These are phyloP conservation scores for Coemansia interrupta DNA, from an alignment of 192 early-diverging fungal genomes.

Conservation along the genomic window DNA sequence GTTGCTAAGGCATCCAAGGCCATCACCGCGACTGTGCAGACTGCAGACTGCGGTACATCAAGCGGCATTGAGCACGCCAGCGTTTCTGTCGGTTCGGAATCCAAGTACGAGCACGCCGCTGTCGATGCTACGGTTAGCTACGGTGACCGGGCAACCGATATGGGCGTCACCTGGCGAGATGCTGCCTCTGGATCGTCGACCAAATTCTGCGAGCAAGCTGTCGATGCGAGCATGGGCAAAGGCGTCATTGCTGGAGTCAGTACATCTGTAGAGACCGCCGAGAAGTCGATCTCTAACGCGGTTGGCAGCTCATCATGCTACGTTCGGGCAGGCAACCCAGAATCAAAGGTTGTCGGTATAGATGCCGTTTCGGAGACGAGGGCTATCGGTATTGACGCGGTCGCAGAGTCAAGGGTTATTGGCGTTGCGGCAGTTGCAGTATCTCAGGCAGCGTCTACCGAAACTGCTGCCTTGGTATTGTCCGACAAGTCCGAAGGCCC, in stretches of 20 bases:
- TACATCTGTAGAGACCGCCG: not conserved
- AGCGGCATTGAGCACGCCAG: constrained; percentile 13
- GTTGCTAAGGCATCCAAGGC: constrained; percentile 16
- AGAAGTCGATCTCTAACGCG: constrained; percentile 17
- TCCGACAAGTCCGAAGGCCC: constrained; percentile 10
- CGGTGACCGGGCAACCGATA: constrained; percentile 8
- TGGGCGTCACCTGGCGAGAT: constrained; percentile 4
- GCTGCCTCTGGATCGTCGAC: not conserved
- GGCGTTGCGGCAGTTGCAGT: no score
- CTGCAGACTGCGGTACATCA: constrained; percentile 11
- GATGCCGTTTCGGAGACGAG: not conserved
- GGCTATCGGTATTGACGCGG: constrained; percentile 2
- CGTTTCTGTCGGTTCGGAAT: constrained; percentile 16
- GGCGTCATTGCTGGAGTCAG: constrained; percentile 5
- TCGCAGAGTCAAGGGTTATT: no score
- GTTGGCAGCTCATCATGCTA: constrained; percentile 1
- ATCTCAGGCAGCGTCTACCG: not conserved
- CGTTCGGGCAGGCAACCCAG: constrained; percentile 9
- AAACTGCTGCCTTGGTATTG: not conserved
- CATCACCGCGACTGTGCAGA: constrained; percentile 5
- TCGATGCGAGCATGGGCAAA: constrained; percentile 1
- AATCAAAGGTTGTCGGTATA: constrained; percentile 5
- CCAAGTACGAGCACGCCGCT: constrained; percentile 8
- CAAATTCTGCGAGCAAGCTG: constrained; percentile 4
- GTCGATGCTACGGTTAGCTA: constrained; percentile 1